phyloP scores from a whole-genome alignment of 164 flowering plant genomes.

The Vitis riparia region DNA sequence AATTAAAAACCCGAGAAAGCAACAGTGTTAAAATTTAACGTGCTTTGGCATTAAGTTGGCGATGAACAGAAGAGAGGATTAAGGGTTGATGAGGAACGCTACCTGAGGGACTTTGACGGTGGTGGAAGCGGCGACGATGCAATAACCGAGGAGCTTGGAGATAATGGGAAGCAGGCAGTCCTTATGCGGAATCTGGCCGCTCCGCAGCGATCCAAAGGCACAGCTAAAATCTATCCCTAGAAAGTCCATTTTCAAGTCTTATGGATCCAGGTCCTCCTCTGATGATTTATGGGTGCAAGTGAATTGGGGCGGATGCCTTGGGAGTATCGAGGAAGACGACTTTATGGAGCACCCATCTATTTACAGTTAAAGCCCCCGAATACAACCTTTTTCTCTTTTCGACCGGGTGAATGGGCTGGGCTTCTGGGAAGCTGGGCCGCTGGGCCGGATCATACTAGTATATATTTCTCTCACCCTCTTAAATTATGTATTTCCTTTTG shows the following conservation, averaged over 20 bases:
- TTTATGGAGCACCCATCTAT: no score
- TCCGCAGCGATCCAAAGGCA: constrained; percentile 58
- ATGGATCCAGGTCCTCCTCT: background rate
- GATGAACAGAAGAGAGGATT: background rate
- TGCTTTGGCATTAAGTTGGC: no score
- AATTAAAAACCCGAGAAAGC: background rate
- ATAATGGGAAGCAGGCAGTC: constrained; percentile 91
- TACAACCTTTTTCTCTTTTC: no score
- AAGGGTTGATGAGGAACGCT: background rate
- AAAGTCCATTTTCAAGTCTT: constrained; percentile 35
- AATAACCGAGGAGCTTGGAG: constrained; percentile 88
- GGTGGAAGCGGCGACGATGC: constrained; percentile 92
- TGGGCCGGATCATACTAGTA: no score
- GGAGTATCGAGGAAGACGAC: no score
- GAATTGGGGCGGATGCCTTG: no score
- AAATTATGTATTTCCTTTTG: no score
- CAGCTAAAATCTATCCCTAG: constrained; percentile 84
- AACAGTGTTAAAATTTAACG: background rate
- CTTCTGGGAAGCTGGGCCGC: no score
- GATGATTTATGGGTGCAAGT: no score
- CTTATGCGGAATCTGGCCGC: constrained; percentile 64
- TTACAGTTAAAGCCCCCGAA: no score
- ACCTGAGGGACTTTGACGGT: constrained; percentile 98
- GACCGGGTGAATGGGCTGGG: no score
- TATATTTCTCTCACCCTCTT: no score